A percentile compares a stretch with the other conserved stretches of the same genome.
phyloP scores from a whole-genome alignment of 2,329 filamentous ascomycete species.

The Fusarium sp. region DNA sequence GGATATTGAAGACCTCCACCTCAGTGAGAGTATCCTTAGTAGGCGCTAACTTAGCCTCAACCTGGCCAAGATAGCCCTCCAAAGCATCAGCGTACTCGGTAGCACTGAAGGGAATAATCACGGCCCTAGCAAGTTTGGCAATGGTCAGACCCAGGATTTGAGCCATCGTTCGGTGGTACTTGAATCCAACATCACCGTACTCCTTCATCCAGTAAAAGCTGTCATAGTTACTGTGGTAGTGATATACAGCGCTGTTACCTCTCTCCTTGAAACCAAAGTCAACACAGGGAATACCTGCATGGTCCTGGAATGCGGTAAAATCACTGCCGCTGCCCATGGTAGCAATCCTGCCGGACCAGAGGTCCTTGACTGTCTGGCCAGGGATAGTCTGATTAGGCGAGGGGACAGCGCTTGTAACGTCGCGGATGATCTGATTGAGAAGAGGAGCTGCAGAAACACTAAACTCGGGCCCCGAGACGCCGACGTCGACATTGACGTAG shows the following conservation, averaged over 20 bases:
- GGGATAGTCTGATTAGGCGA: conserved; percentile 81
- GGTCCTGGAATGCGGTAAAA: conserved; percentile 79
- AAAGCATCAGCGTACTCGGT: conserved; percentile 71
- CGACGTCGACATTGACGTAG: conserved; percentile 88
- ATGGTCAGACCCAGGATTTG: conserved; percentile 71
- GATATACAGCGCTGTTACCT: conserved; percentile 67
- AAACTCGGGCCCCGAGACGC: conserved; percentile 72
- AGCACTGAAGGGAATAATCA: conserved; percentile 71
- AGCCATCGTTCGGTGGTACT: conserved; percentile 73
- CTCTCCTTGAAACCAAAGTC: conserved; percentile 67
- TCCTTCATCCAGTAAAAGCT: conserved; percentile 88
- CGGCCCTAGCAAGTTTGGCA: conserved; percentile 68
- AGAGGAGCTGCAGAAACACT: conserved; percentile 74
- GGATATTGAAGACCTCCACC: conserved; percentile 44
- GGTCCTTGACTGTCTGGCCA: conserved; percentile 75
- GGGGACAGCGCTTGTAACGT: conserved; percentile 69
- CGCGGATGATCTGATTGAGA: conserved; percentile 76
- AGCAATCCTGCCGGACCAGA: conserved; percentile 69
- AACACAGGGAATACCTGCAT: conserved; percentile 71
- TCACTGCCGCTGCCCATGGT: conserved; percentile 79
- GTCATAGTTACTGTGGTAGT: conserved; percentile 93
- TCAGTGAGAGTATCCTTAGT: conserved; percentile 35
- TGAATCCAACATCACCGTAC: conserved; percentile 75
- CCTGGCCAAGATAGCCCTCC: conserved; percentile 58
- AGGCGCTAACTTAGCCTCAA: conserved; percentile 59